Evolutionary conservation across 2,329 filamentous ascomycete genomes (phyloP).

Genomic region (Colletotrichum abscissum): DNA sequence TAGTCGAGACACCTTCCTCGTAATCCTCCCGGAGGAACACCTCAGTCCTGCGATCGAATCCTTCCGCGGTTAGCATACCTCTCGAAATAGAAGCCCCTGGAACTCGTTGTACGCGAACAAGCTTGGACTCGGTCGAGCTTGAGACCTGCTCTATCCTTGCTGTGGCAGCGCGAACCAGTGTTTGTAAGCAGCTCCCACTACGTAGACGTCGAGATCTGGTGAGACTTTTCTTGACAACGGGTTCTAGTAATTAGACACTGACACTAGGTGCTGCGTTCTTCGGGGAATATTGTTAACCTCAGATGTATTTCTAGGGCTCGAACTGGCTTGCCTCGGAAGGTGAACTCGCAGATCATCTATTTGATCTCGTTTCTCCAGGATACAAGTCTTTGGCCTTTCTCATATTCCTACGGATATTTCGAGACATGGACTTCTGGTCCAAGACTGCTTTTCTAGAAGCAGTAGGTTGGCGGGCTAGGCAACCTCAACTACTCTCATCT

Average conservation of each 20-base stretch:
- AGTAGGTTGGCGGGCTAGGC: background rate
- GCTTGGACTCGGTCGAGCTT: constrained; percentile 2
- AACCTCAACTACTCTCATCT: background rate
- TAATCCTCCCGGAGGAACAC: background rate
- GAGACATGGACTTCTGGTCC: background rate
- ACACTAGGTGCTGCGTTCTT: background rate
- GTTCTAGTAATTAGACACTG: background rate
- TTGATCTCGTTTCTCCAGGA: background rate
- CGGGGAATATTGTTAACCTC: background rate
- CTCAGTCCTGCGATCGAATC: background rate
- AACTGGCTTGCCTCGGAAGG: background rate
- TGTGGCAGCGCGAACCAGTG: background rate
- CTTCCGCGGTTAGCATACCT: background rate
- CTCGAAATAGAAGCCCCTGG: constrained; percentile 10
- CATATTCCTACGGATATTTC: background rate
- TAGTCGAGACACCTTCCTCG: constrained; percentile 18
- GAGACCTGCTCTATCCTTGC: background rate
- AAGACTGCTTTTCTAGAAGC: background rate
- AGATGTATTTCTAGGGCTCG: background rate
- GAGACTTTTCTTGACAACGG: background rate
- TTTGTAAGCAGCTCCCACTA: background rate
- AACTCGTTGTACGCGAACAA: background rate
- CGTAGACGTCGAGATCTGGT: background rate
- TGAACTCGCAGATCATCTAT: background rate
- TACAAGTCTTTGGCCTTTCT: background rate